These are phyloP conservation scores for Verticillium klebahnii DNA, from an alignment of 2,329 filamentous ascomycete genomes.

Conservation along the genomic window DNA sequence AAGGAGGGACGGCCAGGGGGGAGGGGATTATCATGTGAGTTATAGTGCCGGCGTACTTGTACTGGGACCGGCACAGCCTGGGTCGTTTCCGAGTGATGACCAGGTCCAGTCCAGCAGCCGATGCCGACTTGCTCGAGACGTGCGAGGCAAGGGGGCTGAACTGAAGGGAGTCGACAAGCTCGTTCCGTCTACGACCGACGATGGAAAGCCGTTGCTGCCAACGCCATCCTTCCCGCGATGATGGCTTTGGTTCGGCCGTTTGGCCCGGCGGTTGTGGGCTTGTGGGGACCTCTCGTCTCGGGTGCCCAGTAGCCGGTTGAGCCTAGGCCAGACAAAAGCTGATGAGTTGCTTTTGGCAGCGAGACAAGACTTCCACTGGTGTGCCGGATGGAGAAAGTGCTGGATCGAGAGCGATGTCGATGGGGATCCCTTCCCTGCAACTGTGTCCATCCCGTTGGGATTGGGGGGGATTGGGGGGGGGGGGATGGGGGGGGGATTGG, in stretches of 20 bases:
- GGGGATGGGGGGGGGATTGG: neutral
- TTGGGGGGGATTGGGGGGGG: neutral
- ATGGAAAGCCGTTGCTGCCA: neutral
- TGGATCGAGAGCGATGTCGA: neutral
- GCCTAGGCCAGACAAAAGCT: neutral
- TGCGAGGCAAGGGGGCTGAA: neutral
- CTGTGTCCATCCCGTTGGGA: neutral
- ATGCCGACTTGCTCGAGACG: neutral
- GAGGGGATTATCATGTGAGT: neutral
- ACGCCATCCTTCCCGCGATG: neutral
- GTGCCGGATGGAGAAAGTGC: neutral
- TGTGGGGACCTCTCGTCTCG: slow-evolving; percentile 9
- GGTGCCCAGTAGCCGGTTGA: neutral
- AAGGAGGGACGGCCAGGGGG: neutral
- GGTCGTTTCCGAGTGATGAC: neutral
- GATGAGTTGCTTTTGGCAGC: neutral
- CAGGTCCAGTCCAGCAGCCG: neutral
- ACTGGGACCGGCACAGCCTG: neutral
- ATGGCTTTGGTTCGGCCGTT: neutral
- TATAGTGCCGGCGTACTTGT: neutral
- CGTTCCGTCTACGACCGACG: neutral
- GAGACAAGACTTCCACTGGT: neutral
- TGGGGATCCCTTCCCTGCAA: neutral
- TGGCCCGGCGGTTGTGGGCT: slow-evolving; percentile 1
- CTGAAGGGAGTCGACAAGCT: neutral